These are phyloP conservation scores for Podospora pseudopauciseta DNA, from an alignment of 495 filamentous ascomycete species.

Conservation along the genomic window DNA sequence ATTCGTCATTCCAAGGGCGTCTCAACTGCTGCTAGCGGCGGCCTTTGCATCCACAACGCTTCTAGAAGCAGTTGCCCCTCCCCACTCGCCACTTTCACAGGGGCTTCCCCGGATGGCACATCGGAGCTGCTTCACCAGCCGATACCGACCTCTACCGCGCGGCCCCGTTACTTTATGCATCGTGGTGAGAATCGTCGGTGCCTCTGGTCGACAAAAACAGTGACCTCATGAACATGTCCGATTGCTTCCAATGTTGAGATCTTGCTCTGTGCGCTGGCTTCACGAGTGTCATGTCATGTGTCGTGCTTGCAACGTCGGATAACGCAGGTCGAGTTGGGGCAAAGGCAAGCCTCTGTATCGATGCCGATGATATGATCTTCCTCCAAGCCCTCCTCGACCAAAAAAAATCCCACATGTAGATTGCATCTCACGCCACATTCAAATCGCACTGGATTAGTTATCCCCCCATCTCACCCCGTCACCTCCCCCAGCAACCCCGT, in stretches of 20 bases:
- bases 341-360: not conserved
- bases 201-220: not conserved
- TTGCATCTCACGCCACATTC: not conserved
- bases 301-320: not conserved
- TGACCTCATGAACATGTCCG: not conserved
- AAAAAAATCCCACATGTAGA: not conserved
- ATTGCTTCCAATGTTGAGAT: too few relatives aligned
- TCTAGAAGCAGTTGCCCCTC: constrained; percentile 1
- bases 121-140: not conserved
- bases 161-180: too few relatives aligned
- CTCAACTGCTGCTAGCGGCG: constrained; percentile 2
- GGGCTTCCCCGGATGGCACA: not conserved
- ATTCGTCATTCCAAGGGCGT: constrained; percentile 24
- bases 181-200: too few relatives aligned
- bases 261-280: too few relatives aligned
- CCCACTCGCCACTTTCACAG: not conserved
- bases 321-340: not conserved
- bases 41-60: constrained; percentile 1
- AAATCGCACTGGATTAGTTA: not conserved
- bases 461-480: constrained; percentile 21
- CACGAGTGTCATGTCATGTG: too few relatives aligned
- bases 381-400: too few relatives aligned
- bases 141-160: not conserved
- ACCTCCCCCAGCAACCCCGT: constrained; percentile 52
- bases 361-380: not conserved